Conservation (phyloP, 2,329 filamentous ascomycete genomes). For the Aspergillus fructus region DNA sequence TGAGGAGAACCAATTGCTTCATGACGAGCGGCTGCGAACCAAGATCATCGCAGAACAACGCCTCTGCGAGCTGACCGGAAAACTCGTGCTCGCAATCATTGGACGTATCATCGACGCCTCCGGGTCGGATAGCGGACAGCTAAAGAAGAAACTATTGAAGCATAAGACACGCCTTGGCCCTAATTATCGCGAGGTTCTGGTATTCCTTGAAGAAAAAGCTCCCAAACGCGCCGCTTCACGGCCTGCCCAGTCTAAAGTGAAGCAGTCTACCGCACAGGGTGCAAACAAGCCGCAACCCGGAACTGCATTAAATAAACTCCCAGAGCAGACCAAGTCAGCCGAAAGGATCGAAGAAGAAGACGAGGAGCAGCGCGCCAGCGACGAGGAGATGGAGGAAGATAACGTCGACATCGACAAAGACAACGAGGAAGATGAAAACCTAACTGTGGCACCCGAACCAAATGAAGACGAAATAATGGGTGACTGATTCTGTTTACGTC, state of each 20-base stretch:
- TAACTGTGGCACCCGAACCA: constrained; percentile 26
- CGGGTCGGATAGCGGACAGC: constrained; percentile 59
- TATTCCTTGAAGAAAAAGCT: constrained; percentile 72
- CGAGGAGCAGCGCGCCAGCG: constrained; percentile 38
- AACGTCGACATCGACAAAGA: constrained; percentile 43
- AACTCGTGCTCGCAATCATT: constrained; percentile 77
- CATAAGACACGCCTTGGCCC: constrained; percentile 79
- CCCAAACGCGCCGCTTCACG: constrained; percentile 22
- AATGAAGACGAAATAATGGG: constrained; percentile 46
- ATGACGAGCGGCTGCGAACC: constrained; percentile 58
- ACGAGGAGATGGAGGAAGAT: constrained; percentile 34
- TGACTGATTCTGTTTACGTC: constrained; percentile 28
- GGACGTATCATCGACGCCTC: constrained; percentile 70
- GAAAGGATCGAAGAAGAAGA: constrained; percentile 47
- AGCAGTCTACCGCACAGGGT: constrained; percentile 20
- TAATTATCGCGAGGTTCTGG: constrained; percentile 82
- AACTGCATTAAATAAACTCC: constrained; percentile 20
- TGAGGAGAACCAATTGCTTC: constrained; percentile 37
- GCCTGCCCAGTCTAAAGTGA: constrained; percentile 33
- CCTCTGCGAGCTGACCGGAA: constrained; percentile 80
- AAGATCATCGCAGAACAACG: constrained; percentile 78
- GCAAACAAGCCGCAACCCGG: constrained; percentile 15
- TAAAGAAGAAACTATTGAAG: constrained; percentile 70
- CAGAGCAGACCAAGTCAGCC: constrained; percentile 32
- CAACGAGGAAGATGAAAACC: constrained; percentile 31